Conservation (phyloP, 345 rosid species). For the Gossypium bickii region DNA sequence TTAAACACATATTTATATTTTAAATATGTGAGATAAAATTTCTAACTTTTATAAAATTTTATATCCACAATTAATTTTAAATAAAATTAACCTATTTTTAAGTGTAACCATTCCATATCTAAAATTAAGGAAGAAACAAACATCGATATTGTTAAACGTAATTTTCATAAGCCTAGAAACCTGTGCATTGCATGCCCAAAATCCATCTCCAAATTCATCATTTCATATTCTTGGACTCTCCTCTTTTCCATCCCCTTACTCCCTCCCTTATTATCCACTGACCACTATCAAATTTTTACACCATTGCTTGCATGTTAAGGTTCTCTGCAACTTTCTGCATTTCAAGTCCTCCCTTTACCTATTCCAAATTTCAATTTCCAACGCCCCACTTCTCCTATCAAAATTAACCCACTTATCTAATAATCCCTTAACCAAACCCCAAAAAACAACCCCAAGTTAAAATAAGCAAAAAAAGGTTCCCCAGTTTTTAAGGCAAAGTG, state of each 20-base stretch:
- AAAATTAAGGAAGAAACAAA: too few species aligned
- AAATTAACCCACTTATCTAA: neutral
- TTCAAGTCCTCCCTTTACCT: slow-evolving; percentile 13
- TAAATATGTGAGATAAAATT: too few species aligned
- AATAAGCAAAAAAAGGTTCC: too few species aligned
- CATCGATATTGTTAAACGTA: neutral
- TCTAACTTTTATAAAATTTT: too few species aligned
- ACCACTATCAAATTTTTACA: neutral
- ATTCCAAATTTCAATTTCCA: slow-evolving; percentile 20
- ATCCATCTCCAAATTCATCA: neutral
- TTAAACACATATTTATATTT: too few species aligned
- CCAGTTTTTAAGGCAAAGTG: slow-evolving; percentile 17
- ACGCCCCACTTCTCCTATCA: neutral
- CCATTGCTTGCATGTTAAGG: slow-evolving; percentile 31
- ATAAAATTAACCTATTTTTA: too few species aligned
- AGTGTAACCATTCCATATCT: too few species aligned
- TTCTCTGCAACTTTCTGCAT: slow-evolving; percentile 11
- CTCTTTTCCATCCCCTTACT: too few species aligned
- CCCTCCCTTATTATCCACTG: neutral
- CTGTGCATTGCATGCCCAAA: slow-evolving; percentile 19
- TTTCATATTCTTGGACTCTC: neutral
- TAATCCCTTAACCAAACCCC: neutral
- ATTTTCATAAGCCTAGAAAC: slow-evolving; percentile 17
- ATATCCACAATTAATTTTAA: too few species aligned
- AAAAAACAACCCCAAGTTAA: neutral